A percentile compares a stretch with the other conserved stretches of the same genome.
Evolutionary conservation across 2,329 filamentous ascomycete species (phyloP).

Genomic region (Penicillium vulpinum): DNA sequence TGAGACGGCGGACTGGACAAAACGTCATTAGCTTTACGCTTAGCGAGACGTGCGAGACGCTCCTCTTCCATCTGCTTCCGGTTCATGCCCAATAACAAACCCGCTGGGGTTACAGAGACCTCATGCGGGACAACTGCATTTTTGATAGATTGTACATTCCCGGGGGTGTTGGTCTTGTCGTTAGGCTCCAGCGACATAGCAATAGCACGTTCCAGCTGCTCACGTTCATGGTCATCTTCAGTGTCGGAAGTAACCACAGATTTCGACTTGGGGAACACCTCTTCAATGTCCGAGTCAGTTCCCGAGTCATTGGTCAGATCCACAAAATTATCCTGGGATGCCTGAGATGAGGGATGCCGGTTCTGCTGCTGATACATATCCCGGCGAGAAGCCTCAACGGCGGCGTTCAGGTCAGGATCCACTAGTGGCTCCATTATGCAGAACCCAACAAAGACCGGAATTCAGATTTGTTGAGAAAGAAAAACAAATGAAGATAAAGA

Average conservation of each 20-base stretch:
- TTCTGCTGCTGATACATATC: constrained; percentile 6
- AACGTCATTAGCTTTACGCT: constrained; percentile 54
- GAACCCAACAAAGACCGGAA: neutral
- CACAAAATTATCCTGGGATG: constrained; percentile 22
- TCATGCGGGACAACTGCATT: neutral
- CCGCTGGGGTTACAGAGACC: neutral
- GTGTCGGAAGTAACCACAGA: constrained; percentile 30
- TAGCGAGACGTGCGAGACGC: constrained; percentile 66
- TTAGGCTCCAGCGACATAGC: constrained; percentile 33
- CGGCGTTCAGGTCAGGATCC: constrained; percentile 22
- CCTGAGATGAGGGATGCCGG: neutral
- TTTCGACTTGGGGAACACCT: constrained; percentile 29
- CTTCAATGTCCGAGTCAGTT: constrained; percentile 26
- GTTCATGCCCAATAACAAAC: constrained; percentile 59
- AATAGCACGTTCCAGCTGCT: constrained; percentile 40
- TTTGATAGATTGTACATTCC: neutral
- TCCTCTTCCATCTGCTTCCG: constrained; percentile 84
- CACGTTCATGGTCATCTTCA: constrained; percentile 30
- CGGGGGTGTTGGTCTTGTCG: neutral
- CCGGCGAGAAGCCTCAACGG: constrained; percentile 25
- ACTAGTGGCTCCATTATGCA: constrained; percentile 5
- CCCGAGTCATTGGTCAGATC: constrained; percentile 38
- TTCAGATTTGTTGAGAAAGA: neutral
- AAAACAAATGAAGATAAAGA: neutral
- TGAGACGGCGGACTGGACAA: constrained; percentile 35